phyloP scores from a whole-genome alignment of 345 rosid species.

The Syzygium grande region DNA sequence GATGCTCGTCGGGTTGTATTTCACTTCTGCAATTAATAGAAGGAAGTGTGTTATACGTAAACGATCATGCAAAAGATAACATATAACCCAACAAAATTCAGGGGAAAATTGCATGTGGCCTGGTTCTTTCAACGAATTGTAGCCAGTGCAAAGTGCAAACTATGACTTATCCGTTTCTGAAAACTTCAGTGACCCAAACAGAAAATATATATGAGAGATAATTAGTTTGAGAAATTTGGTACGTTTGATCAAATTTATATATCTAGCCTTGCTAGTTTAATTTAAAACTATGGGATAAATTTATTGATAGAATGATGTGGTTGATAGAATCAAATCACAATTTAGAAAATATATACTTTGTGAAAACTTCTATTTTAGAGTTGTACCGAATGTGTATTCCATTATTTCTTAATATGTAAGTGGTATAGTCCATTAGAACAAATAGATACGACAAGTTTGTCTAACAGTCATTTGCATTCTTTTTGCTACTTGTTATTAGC shows the following conservation, averaged over 20 bases:
- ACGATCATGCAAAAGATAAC: not conserved
- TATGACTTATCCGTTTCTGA: not conserved
- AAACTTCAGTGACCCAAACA: not conserved
- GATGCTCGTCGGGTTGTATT: constrained; percentile 53
- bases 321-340: not conserved
- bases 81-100: not conserved
- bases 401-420: not conserved
- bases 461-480: not conserved
- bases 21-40: constrained; percentile 21
- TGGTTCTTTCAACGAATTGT: not conserved
- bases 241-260: not conserved
- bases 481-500: not conserved
- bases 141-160: not conserved
- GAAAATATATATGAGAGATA: not conserved
- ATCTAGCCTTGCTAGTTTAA: not conserved
- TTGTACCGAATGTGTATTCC: not conserved
- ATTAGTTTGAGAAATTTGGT: not conserved
- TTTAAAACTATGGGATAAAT: not conserved
- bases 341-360: not conserved
- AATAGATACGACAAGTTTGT: rapidly evolving
- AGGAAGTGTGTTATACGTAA: not conserved
- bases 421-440: not conserved
- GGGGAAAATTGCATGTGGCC: not conserved
- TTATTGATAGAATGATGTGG: not conserved
- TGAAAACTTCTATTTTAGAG: not conserved